Conservation (phyloP, 495 filamentous ascomycete species). For the Glonium stellatum region DNA sequence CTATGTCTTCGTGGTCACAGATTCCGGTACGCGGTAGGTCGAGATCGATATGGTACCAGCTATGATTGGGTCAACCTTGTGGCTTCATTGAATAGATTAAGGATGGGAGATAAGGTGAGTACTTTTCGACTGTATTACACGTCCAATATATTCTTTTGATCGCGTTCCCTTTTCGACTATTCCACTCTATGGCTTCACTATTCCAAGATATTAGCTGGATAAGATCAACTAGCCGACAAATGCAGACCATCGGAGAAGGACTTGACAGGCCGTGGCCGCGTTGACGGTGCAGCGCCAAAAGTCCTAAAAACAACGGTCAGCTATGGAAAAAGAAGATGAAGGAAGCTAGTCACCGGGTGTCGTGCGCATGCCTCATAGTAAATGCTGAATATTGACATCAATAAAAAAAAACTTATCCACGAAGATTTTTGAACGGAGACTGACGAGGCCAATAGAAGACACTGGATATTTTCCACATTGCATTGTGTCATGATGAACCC, state of each 20-base stretch:
- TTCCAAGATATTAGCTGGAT: constrained; percentile 1
- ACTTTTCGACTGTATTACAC: constrained; percentile 54
- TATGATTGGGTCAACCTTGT: constrained; percentile 18
- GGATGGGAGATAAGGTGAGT: constrained; percentile 9
- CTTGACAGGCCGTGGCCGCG: constrained; percentile 49
- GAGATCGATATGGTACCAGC: constrained; percentile 48
- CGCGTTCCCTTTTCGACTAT: constrained; percentile 43
- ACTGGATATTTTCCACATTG: constrained; percentile 52
- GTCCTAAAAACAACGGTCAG: constrained; percentile 36
- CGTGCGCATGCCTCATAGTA: constrained; percentile 48
- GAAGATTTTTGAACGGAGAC: constrained; percentile 14
- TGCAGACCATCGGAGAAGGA: constrained; percentile 44
- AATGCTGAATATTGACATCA: constrained; percentile 34
- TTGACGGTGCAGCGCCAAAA: constrained; percentile 51
- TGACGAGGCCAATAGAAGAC: constrained; percentile 48
- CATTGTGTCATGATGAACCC: constrained; percentile 50
- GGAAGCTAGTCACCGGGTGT: constrained; percentile 38
- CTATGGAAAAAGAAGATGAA: background rate
- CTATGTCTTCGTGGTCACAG: constrained; percentile 42
- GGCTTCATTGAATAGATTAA: background rate
- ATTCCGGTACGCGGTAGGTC: constrained; percentile 50
- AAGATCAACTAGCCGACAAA: background rate
- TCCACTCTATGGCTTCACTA: constrained; percentile 45
- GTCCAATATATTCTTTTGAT: constrained; percentile 54
- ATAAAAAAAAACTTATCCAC: background rate